Base-by-base conservation (phyloP, 192 early-diverging fungal species). In the Spinellus fusiger region DNA sequence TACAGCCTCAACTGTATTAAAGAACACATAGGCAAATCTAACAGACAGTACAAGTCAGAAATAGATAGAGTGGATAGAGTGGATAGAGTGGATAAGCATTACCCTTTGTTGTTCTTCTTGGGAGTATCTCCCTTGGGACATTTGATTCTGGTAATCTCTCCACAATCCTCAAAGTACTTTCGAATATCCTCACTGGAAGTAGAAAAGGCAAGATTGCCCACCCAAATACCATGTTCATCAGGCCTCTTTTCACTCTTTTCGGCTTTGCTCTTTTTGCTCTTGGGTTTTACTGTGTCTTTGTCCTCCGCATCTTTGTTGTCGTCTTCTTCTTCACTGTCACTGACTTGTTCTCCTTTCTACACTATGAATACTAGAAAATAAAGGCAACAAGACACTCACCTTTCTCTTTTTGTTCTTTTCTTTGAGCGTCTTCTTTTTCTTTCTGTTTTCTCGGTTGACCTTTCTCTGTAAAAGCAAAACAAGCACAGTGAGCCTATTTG, bases 21-120 rank as follows among this genome's bases (percentile, higher is more conserved):
- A 89, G 54, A 88, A 84, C 1, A 89, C 81, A 58, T 88, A 88
- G 20, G 86, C 88, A 66, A 88, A 89, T 5, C 88, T 83, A 44
- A 33, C 5, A 56, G 25, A 8, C 6, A 51, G 33, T 22, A 12
- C 12, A 18, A 51, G 16, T 23, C 16, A 37, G 20, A 9, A 26
- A 26, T 27, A 12, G 28, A 26, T 53, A n/a, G n/a, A n/a, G 2
- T 16, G 8, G 5, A 18, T 47, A 20, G 46, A 20, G 10, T 47
- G 22, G n/a, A 13, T 47, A 38, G 6, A 38, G 46, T 38, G 37
- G 37, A 38, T 38, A 7, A 38, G 7, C 9, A 32, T 57, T 68
- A 74, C 68, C 73, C 67, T 65, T 65, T 59, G 28, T 76, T 76
- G 38, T 73, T 72, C 49, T 82, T 73, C 32, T 73, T 75, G 26